Conservation (phyloP, 1,284 basidiomycete genomes). For the Abortiporus biennis region DNA sequence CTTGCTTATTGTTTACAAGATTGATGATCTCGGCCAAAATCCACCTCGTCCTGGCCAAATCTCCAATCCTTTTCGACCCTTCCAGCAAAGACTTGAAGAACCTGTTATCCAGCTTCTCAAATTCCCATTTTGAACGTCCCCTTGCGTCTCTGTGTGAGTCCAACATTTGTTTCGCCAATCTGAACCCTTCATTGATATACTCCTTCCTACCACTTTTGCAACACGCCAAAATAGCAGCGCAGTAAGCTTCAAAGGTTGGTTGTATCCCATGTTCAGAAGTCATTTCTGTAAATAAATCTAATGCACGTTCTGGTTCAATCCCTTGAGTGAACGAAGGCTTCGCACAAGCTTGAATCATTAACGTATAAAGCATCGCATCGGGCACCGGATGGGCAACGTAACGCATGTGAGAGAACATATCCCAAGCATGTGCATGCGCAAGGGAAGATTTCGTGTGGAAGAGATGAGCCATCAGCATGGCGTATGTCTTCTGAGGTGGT, state of each 20-base stretch:
- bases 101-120: slow-evolving; percentile 58
- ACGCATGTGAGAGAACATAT: slow-evolving; percentile 94
- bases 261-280: slow-evolving; percentile 54
- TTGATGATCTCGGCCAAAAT: slow-evolving; percentile 89
- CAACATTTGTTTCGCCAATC: slow-evolving; percentile 78
- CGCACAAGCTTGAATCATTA: slow-evolving; percentile 89
- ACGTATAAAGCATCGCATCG: slow-evolving; percentile 66
- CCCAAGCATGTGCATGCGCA: slow-evolving; percentile 79
- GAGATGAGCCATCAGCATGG: slow-evolving; percentile 54
- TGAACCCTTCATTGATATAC: slow-evolving; percentile 74
- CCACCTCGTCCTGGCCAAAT: slow-evolving; percentile 83
- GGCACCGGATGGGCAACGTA: slow-evolving; percentile 87
- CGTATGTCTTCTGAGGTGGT: slow-evolving; percentile 63
- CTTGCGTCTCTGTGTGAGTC: slow-evolving; percentile 62
- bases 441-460: slow-evolving; percentile 43
- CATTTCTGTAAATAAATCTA: slow-evolving; percentile 95
- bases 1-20: slow-evolving; percentile 47
- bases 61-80: slow-evolving; percentile 83
- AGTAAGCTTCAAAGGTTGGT: slow-evolving; percentile 73
- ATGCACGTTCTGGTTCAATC: slow-evolving; percentile 80
- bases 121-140: slow-evolving; percentile 37
- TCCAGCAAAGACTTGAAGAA: slow-evolving; percentile 86
- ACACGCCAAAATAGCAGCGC: slow-evolving; percentile 78
- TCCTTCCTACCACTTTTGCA: slow-evolving; percentile 53
- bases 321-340: slow-evolving; percentile 19